Percentiles rank a stretch among this genome's conserved stretches.
Evolutionary conservation across 257 asterid species (phyloP).

Genomic region (Mentha longifolia): DNA sequence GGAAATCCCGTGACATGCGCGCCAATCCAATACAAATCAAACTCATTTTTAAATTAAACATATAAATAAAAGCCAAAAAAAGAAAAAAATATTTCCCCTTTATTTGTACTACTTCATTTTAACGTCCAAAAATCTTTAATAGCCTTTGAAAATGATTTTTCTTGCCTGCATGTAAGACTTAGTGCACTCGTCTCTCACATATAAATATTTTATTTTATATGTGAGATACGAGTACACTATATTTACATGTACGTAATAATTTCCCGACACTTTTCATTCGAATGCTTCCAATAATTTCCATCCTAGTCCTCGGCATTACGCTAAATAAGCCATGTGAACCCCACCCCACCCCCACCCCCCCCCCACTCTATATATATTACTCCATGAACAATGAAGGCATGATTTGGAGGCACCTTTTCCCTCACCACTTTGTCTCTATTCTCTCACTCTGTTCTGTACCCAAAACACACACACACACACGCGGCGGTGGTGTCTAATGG

Average conservation of each 20-base stretch:
- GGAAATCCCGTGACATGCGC: slow-evolving; percentile 41
- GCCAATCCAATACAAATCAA: slow-evolving; percentile 9
- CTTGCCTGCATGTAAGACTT: too few species aligned
- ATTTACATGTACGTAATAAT: too few species aligned
- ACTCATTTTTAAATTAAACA: neutral
- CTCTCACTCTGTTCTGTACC: too few species aligned
- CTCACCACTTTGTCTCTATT: slow-evolving; percentile 17
- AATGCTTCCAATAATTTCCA: slow-evolving; percentile 44
- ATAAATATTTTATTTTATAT: too few species aligned
- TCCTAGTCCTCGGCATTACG: slow-evolving; percentile 15
- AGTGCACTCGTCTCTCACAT: too few species aligned
- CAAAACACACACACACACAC: neutral
- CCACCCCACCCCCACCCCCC: neutral
- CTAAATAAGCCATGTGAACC: slow-evolving; percentile 39
- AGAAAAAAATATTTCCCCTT: too few species aligned
- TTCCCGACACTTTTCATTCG: slow-evolving; percentile 16
- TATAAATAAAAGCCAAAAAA: neutral
- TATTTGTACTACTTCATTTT: too few species aligned
- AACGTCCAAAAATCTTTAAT: too few species aligned
- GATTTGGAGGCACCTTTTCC: slow-evolving; percentile 25
- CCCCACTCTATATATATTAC: slow-evolving; percentile 2
- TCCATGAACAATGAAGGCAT: slow-evolving; percentile 22
- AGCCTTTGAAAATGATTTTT: too few species aligned
- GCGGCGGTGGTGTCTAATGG: neutral
- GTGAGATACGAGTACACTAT: too few species aligned